phyloP scores from a whole-genome alignment of 306 rosid genomes.

The Quercus cerris region DNA sequence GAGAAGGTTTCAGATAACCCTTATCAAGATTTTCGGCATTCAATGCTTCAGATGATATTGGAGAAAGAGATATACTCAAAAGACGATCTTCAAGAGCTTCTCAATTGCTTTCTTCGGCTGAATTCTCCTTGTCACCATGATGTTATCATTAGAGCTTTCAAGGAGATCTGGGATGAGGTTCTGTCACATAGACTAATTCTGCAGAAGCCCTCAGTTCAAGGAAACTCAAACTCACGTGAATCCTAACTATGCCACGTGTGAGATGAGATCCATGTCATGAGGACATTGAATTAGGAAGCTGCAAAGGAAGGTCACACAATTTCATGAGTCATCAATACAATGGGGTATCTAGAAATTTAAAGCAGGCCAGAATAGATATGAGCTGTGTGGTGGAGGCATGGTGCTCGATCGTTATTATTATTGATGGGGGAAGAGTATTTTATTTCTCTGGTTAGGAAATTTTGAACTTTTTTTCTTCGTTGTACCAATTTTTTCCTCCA shows the following conservation, averaged over 20 bases:
- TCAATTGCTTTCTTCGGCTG: slow-evolving; percentile 45
- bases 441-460: background rate
- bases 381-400: background rate
- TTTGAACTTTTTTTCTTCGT: background rate
- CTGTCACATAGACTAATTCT: slow-evolving; percentile 10
- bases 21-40: slow-evolving; percentile 35
- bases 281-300: background rate
- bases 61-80: slow-evolving; percentile 41
- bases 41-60: slow-evolving; percentile 51
- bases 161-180: slow-evolving; percentile 42
- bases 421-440: background rate
- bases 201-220: slow-evolving; percentile 5
- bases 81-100: slow-evolving; percentile 45
- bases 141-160: slow-evolving; percentile 40
- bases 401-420: background rate
- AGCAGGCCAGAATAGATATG: background rate
- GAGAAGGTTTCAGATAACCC: slow-evolving; percentile 51
- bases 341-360: background rate
- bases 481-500: background rate
- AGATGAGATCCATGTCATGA: background rate
- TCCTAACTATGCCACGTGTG: background rate
- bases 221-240: background rate
- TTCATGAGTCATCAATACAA: background rate
- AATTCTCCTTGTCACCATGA: slow-evolving; percentile 37
- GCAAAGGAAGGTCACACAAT: slow-evolving; percentile 10